Evolutionary conservation across 768 basidiomycete species (phyloP).

Genomic region (Melanogaster broomeanus): DNA sequence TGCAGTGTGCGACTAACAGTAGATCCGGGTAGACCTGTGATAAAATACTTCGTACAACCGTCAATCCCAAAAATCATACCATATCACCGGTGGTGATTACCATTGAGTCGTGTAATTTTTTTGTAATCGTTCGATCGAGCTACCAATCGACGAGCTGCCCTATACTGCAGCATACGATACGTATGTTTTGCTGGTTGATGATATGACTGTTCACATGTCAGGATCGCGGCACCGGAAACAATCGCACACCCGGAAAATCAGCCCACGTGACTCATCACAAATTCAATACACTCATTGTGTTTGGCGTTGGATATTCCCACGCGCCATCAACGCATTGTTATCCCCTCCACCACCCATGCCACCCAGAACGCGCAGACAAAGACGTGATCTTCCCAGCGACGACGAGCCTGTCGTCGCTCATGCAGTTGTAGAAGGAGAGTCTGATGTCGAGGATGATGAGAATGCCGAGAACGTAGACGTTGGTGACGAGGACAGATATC

Average conservation of each 20-base stretch:
- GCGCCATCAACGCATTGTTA: slow-evolving; percentile 10
- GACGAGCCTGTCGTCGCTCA: not conserved
- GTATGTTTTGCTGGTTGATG: not conserved
- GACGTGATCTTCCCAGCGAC: slow-evolving; percentile 10
- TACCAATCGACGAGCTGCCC: not conserved
- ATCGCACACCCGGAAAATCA: slow-evolving; percentile 6
- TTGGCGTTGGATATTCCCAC: slow-evolving; percentile 20
- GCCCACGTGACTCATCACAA: slow-evolving; percentile 13
- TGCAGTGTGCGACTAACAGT: not conserved
- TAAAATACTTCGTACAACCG: not conserved
- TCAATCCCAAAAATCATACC: not conserved
- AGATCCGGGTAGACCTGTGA: not conserved
- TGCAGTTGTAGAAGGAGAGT: slow-evolving; percentile 1
- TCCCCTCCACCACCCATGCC: slow-evolving; percentile 2
- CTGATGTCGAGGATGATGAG: slow-evolving; percentile 20
- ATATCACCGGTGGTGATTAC: not conserved
- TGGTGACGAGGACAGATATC: slow-evolving; percentile 8
- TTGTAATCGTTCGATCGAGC: not conserved
- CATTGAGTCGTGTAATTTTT: not conserved
- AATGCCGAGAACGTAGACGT: not conserved
- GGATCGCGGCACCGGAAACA: slow-evolving; percentile 1
- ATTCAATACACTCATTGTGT: slow-evolving; percentile 4
- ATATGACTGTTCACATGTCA: too few relatives aligned
- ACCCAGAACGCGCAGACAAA: slow-evolving; percentile 20
- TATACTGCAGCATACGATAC: not conserved